Evolutionary conservation across 768 basidiomycete species (phyloP).

Genomic region (Hebeloma cylindrosporum): DNA sequence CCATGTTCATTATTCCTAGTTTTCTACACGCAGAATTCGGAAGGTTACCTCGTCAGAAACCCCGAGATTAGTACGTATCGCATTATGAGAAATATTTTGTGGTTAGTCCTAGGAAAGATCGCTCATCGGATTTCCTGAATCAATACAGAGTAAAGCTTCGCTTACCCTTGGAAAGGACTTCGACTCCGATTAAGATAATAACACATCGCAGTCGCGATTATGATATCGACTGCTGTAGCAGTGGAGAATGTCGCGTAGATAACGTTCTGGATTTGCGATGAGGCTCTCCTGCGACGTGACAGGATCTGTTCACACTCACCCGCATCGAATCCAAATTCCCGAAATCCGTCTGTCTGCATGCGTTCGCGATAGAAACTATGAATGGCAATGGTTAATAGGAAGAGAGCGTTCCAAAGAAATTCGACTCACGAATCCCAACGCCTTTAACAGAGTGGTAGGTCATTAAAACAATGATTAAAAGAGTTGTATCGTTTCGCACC

Average conservation of each 20-base stretch:
- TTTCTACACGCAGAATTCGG: background rate
- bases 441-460: background rate
- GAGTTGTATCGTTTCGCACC: conserved; percentile 13
- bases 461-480: background rate
- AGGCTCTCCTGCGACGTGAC: background rate
- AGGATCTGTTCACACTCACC: conserved; percentile 19
- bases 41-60: conserved; percentile 32
- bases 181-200: conserved; percentile 30
- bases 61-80: conserved; percentile 36
- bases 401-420: background rate
- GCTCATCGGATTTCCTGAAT: background rate
- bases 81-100: conserved; percentile 30
- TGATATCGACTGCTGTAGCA: conserved; percentile 40
- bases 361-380: conserved; percentile 33
- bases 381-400: too few relatives aligned
- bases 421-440: conserved; percentile 14
- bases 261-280: conserved; percentile 31
- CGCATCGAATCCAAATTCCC: conserved; percentile 27
- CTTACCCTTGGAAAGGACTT: conserved; percentile 20
- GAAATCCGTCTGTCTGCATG: conserved; percentile 31
- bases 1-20: background rate
- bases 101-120: conserved; percentile 29
- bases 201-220: conserved; percentile 33
- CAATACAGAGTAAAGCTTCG: background rate
- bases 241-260: conserved; percentile 40